phyloP scores from a whole-genome alignment of 2,329 filamentous ascomycete genomes.

The Xylariaceae sp. region DNA sequence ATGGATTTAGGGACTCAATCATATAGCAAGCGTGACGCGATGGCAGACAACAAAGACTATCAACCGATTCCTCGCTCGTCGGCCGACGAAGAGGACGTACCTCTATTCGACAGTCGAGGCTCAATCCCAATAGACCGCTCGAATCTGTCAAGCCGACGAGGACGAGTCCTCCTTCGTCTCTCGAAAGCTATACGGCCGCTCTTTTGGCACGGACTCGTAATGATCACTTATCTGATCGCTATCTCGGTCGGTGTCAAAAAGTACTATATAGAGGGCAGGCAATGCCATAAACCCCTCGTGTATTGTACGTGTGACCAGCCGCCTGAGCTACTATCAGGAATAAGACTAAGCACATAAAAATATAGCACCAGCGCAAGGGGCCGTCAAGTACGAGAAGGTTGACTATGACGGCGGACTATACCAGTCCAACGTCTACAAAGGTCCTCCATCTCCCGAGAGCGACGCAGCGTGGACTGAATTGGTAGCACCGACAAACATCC shows the following conservation, averaged over 20 bases:
- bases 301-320: not conserved
- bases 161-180: not conserved
- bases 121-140: too few species aligned
- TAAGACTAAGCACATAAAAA: not conserved
- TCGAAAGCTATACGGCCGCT: not conserved
- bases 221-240: not conserved
- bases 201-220: not conserved
- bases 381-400: not conserved
- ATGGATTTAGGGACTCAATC: too few species aligned
- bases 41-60: not conserved
- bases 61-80: not conserved
- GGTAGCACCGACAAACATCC: not conserved
- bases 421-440: not conserved
- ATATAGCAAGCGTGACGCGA: not conserved
- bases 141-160: not conserved
- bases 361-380: slow-evolving; percentile 1
- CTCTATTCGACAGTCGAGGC: not conserved
- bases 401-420: not conserved
- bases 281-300: not conserved
- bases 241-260: not conserved
- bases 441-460: not conserved
- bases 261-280: not conserved
- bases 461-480: not conserved
- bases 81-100: not conserved
- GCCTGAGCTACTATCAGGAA: too few species aligned